A percentile compares a stretch with the other conserved stretches of the same genome.
Conservation (phyloP, 225 moss, liverwort and hornwort species). For the Bryum argenteum region DNA sequence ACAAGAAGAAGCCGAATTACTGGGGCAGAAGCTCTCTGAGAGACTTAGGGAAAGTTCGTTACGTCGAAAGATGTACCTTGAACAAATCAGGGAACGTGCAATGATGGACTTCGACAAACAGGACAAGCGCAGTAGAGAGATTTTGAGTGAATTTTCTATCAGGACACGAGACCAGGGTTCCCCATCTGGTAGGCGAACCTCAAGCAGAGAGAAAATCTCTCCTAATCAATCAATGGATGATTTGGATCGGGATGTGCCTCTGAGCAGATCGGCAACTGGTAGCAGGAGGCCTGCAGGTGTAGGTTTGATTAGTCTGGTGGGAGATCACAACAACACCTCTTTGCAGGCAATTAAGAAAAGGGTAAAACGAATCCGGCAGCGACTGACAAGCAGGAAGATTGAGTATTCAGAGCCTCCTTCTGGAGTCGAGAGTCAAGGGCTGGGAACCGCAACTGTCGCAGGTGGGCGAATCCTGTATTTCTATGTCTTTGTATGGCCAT, state of each 20-base stretch:
- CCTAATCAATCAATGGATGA: constrained; percentile 29
- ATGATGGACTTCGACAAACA: constrained; percentile 48
- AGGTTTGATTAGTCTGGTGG: constrained; percentile 41
- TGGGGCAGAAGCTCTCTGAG: constrained; percentile 44
- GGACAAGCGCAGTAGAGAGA: constrained; percentile 32
- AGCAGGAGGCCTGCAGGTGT: constrained; percentile 18
- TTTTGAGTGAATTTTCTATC: constrained; percentile 30
- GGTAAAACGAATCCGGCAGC: constrained; percentile 41
- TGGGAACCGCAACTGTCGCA: constrained; percentile 29
- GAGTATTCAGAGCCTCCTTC: constrained; percentile 34
- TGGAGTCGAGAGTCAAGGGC: constrained; percentile 27
- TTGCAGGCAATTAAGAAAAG: constrained; percentile 32
- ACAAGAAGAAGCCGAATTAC: constrained; percentile 38
- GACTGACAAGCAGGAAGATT: constrained; percentile 34
- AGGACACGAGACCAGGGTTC: constrained; percentile 29
- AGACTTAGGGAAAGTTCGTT: constrained; percentile 38
- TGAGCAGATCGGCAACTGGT: constrained; percentile 14
- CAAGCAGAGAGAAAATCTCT: constrained; percentile 34
- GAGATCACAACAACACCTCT: constrained; percentile 23
- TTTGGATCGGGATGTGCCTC: constrained; percentile 20
- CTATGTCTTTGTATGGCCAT: neutral
- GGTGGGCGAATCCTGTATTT: constrained; percentile 4
- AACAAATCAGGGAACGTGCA: constrained; percentile 47
- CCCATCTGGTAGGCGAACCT: constrained; percentile 32
- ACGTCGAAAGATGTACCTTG: constrained; percentile 39